Base-by-base conservation (phyloP, 352 stramenopile species). In the Phytophthora macrochlamydospora region DNA sequence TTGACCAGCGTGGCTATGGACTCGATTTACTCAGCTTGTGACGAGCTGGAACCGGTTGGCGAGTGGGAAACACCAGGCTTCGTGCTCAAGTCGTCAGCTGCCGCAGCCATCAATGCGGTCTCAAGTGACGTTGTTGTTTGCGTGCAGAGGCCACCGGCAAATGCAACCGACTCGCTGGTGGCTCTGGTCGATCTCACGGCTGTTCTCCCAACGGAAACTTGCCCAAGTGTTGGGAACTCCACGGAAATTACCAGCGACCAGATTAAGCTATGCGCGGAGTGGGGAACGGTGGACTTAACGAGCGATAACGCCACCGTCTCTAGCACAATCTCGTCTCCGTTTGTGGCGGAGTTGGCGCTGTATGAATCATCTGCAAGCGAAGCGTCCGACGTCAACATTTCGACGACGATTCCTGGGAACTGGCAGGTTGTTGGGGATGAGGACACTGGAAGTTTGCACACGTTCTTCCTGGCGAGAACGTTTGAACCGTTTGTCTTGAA, bases 91-190 rank as follows among this genome's bases (percentile, higher is more conserved):
- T 73, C 56, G 13, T 56, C 54, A 37, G 69, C 69, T 29, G 37
- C 45, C 29, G 33, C 49, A 8, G 46, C 28, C 12, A 50, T 11
- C 14, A 74, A 59, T 28, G 71, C 56, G 43, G 38, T 66, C 42
- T 55, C 59, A 1, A 76, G 51, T 35, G 55, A 70, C 24, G 44
- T 70, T 11, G 31, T 81, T 28, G 51, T 85, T 24, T 85, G 76
- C 43, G 14, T 65, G 8, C 58, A 72, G 46, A 66, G 51, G 44
- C 62, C 61, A 38, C 45, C 51, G 35, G 46, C 50, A 24, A 57
- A 67, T 51, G 54, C 59, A 38, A 69, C 65, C 28, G 56, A 49
- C 43, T 49, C 56, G 4, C 48, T 65, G 7, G 54, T 67, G 2
- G 62, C 68, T 31, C 60, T 78, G 54, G 63, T 57, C 3, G 59